A percentile compares a stretch with the other conserved stretches of the same genome.
These are phyloP conservation scores for Endotrypanum monterogeii DNA, from an alignment of 208 protist species.

Conservation along the genomic window DNA sequence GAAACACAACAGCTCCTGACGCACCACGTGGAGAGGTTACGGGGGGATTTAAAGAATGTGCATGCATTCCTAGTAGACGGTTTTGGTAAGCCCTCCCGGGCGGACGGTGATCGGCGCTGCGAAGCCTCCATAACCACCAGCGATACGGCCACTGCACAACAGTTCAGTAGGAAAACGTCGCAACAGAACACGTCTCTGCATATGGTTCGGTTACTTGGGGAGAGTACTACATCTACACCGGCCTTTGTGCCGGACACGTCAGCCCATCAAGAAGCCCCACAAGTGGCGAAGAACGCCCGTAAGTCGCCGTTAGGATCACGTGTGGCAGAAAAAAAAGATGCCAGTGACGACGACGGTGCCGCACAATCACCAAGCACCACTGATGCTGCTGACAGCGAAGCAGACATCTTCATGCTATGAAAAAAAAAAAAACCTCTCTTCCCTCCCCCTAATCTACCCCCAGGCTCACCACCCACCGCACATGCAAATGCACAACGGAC, in stretches of 20 bases:
- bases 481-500: background rate
- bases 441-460: background rate
- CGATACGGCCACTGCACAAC: background rate
- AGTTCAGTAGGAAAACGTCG: background rate
- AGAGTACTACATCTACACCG: constrained; percentile 16
- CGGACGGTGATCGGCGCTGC: background rate
- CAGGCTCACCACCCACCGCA: background rate
- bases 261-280: background rate
- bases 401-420: constrained; percentile 31
- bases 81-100: background rate
- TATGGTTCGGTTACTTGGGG: constrained; percentile 17
- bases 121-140: background rate
- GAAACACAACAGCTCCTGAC: constrained; percentile 15
- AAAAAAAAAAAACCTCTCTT: background rate
- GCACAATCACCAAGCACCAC: constrained; percentile 3
- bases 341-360: background rate
- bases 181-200: background rate
- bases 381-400: constrained; percentile 30
- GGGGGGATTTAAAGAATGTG: constrained; percentile 14
- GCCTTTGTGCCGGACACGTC: background rate
- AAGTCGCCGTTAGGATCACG: background rate
- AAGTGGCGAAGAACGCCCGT: too few species aligned
- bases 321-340: background rate
- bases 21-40: constrained; percentile 10
- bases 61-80: background rate